Evolutionary conservation across 768 basidiomycete species (phyloP).

Genomic region (Tephrocybe rancida): DNA sequence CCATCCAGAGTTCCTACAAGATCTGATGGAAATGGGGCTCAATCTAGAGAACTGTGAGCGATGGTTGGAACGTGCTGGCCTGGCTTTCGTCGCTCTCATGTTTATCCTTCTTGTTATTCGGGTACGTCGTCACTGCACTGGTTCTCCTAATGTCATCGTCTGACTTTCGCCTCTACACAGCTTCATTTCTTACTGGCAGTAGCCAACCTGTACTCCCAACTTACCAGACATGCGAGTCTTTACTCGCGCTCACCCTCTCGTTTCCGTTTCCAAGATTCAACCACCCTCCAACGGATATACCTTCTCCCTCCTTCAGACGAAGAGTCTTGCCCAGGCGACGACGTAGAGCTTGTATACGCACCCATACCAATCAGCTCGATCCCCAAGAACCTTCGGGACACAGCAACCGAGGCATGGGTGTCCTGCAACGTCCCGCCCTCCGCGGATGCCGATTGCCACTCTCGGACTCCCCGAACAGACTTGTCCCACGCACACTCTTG

Average conservation of each 20-base stretch:
- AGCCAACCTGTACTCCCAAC: slow-evolving; percentile 61
- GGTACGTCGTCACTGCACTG: slow-evolving; percentile 42
- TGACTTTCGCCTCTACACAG: slow-evolving; percentile 33
- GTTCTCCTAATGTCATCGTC: slow-evolving; percentile 7
- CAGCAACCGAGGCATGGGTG: slow-evolving; percentile 73
- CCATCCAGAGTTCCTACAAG: slow-evolving; percentile 74
- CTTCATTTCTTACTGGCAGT: slow-evolving; percentile 79
- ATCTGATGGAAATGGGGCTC: slow-evolving; percentile 70
- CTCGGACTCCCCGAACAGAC: slow-evolving; percentile 21
- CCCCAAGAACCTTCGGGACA: slow-evolving; percentile 51
- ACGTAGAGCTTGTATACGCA: slow-evolving; percentile 61
- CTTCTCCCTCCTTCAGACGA: slow-evolving; percentile 47
- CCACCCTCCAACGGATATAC: slow-evolving; percentile 59
- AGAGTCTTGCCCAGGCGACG: slow-evolving; percentile 16
- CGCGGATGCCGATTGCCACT: slow-evolving; percentile 10
- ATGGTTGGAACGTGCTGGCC: slow-evolving; percentile 70
- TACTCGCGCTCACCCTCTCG: slow-evolving; percentile 23
- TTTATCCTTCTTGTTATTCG: slow-evolving; percentile 65
- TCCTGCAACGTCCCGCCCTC: slow-evolving; percentile 28
- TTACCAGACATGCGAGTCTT: slow-evolving; percentile 38
- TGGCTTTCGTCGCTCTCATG: slow-evolving; percentile 60
- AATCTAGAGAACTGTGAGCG: slow-evolving; percentile 81
- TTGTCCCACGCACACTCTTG: slow-evolving; percentile 15
- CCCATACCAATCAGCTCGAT: slow-evolving; percentile 62
- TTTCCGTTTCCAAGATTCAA: slow-evolving; percentile 17